phyloP scores from a whole-genome alignment of 441 rosid genomes.

The Brassica balearica region DNA sequence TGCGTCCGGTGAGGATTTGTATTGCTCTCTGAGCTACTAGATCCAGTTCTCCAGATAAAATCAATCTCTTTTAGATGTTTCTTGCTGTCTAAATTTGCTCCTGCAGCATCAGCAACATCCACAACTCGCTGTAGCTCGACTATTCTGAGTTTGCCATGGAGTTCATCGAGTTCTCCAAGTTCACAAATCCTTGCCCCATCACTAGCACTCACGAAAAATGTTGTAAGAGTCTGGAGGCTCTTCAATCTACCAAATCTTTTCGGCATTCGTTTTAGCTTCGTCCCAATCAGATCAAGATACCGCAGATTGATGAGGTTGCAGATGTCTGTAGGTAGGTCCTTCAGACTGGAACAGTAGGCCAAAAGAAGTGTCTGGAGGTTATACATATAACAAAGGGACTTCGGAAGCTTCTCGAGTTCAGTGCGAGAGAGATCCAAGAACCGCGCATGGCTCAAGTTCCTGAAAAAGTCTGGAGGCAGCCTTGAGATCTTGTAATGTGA shows the following conservation, averaged over 20 bases:
- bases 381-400: constrained; percentile 38
- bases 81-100: constrained; percentile 34
- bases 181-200: constrained; percentile 38
- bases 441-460: constrained; percentile 43
- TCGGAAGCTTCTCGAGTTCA: constrained; percentile 41
- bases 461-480: constrained; percentile 40
- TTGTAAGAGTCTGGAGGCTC: constrained; percentile 41
- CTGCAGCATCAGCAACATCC: constrained; percentile 39
- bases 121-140: constrained; percentile 36
- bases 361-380: constrained; percentile 47
- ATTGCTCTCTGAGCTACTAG: constrained; percentile 34
- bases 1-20: constrained; percentile 12
- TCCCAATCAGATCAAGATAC: constrained; percentile 42
- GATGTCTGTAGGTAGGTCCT: constrained; percentile 42
- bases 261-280: constrained; percentile 43
- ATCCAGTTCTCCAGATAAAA: constrained; percentile 41
- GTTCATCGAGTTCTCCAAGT: constrained; percentile 38
- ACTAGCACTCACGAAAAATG: constrained; percentile 35
- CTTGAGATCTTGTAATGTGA: constrained; percentile 41
- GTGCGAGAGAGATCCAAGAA: constrained; percentile 49
- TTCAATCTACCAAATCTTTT: constrained; percentile 37
- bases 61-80: constrained; percentile 36
- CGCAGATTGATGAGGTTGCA: constrained; percentile 44
- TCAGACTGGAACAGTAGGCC: constrained; percentile 37
- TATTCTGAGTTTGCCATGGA: constrained; percentile 40